Evolutionary conservation across 768 basidiomycete species (phyloP), one percentile per base, ranked within the genome.

Genomic region (Tulasnella sp.): DNA sequence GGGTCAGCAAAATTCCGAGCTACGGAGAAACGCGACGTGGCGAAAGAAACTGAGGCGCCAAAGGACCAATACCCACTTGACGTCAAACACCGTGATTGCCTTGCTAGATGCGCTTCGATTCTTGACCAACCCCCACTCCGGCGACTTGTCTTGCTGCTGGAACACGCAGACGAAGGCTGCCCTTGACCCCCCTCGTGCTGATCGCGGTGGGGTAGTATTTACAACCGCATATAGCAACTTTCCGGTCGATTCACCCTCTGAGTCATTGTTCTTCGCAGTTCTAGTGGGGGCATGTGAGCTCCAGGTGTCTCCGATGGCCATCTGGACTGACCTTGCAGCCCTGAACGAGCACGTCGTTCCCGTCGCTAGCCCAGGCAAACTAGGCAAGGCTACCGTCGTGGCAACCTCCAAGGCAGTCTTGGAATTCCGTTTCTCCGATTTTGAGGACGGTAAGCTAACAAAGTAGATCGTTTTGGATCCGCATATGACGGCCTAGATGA

Each of bases 61-160:
- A 71, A 78, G 39, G 27, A n/a, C 44, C 44, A 16, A 24, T 18
- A 83, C 88, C 78, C 81, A 95, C 96, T 95, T 97, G 76, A 95
- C 85, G 83, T 95, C 95, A 83, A 99, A 93, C 82, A 92, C 93
- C 16, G 97, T 98, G 40, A 98, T 83, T 27, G 93, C 92, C 81
- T 92, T 91, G 80, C 93, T 92, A 38, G 92, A 91, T 5, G 96
- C 87, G 83, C 95, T 94, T 78, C 92, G 88, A 34, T 87, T 87
- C 80, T 90, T 91, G 7, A 90, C 88, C 7, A 91, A 85, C 24
- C 87, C 88, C 94, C 95, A 2, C 88, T 89, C 27, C 88, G 19
- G 91, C 88, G 82, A 52, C n/a, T 58, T 76, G 71, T 74, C 72
- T 42, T 38, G 62, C 48, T 78, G 36, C 21, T 80, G 36, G 31